Conservation (phyloP, 1,284 basidiomycete genomes). For the Heterobasidion parviporum region DNA sequence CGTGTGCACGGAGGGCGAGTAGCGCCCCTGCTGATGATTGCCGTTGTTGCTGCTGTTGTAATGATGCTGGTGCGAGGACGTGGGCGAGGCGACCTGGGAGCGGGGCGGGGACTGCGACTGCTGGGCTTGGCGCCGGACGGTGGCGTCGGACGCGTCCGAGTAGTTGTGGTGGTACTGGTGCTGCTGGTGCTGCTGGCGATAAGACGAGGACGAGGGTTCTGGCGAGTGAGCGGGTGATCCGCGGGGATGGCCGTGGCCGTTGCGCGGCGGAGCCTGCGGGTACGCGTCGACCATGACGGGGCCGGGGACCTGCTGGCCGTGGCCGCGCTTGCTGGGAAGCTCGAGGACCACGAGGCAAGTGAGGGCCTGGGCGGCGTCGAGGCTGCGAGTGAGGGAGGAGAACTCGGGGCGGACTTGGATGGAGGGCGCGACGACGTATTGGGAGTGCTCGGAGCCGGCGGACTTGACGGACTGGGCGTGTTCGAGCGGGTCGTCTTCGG, state of each 20-base stretch:
- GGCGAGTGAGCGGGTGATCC: not conserved
- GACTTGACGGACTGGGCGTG: constrained; percentile 44
- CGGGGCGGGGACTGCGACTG: constrained; percentile 13
- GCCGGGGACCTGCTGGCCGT: constrained; percentile 44
- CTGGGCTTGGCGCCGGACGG: constrained; percentile 7
- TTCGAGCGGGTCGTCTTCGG: constrained; percentile 76
- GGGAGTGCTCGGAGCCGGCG: constrained; percentile 36
- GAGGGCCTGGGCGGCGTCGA: constrained; percentile 69
- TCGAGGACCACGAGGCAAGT: constrained; percentile 90
- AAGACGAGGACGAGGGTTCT: not conserved
- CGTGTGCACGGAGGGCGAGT: not conserved
- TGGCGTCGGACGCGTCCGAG: constrained; percentile 9
- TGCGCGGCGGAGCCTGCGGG: not conserved
- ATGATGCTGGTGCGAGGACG: constrained; percentile 17
- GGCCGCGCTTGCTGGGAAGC: constrained; percentile 64
- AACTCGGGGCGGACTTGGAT: constrained; percentile 89
- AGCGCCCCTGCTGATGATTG: not conserved
- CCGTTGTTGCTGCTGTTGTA: constrained; percentile 8
- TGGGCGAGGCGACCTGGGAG: constrained; percentile 3
- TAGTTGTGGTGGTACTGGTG: not conserved
- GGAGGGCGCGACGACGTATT: constrained; percentile 78
- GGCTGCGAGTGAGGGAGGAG: constrained; percentile 65
- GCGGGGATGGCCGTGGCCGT: not conserved
- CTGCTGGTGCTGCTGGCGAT: constrained; percentile 1
- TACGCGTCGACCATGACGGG: constrained; percentile 44